These are phyloP conservation scores for Ogataea trehaloabstinens DNA, from an alignment of 805 yeast genomes.

Conservation along the genomic window DNA sequence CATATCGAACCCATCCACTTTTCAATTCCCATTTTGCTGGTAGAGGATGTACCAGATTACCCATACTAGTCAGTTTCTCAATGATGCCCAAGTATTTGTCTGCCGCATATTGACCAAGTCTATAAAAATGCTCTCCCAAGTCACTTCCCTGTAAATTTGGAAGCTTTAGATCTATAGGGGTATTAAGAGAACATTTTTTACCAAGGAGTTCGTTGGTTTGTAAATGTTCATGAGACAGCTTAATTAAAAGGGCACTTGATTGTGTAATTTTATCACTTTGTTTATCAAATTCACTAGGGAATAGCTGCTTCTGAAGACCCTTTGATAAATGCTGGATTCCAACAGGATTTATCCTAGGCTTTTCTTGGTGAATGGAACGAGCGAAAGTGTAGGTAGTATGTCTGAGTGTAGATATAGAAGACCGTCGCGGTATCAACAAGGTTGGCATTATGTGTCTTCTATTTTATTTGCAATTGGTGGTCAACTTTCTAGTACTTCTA, in stretches of 20 bases:
- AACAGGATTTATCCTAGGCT: slow-evolving; percentile 65
- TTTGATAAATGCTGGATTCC: slow-evolving; percentile 77
- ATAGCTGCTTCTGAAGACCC: slow-evolving; percentile 57
- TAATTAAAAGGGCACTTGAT: slow-evolving; percentile 36
- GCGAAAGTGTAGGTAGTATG: no score
- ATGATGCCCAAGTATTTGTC: slow-evolving; percentile 60
- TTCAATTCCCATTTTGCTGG: slow-evolving; percentile 55
- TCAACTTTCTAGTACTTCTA: no score
- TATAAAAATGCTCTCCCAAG: slow-evolving; percentile 82
- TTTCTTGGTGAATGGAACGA: slow-evolving; percentile 18
- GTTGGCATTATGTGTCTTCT: no score
- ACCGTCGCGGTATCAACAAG: no score
- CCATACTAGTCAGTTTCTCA: slow-evolving; percentile 39
- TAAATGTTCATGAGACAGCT: slow-evolving; percentile 61
- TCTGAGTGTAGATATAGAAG: no score
- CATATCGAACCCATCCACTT: slow-evolving; percentile 84
- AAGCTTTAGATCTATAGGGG: slow-evolving; percentile 57
- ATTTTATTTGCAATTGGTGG: no score
- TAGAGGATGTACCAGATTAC: slow-evolving; percentile 29
- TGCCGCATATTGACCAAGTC: slow-evolving; percentile 57
- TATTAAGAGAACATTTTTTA: slow-evolving; percentile 60
- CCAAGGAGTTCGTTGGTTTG: slow-evolving; percentile 66
- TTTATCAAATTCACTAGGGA: slow-evolving; percentile 37
- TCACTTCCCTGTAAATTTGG: slow-evolving; percentile 74
- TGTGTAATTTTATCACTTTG: slow-evolving; percentile 25